Conservation (phyloP, 2,329 filamentous ascomycete genomes). For the Penicillium decumbens region DNA sequence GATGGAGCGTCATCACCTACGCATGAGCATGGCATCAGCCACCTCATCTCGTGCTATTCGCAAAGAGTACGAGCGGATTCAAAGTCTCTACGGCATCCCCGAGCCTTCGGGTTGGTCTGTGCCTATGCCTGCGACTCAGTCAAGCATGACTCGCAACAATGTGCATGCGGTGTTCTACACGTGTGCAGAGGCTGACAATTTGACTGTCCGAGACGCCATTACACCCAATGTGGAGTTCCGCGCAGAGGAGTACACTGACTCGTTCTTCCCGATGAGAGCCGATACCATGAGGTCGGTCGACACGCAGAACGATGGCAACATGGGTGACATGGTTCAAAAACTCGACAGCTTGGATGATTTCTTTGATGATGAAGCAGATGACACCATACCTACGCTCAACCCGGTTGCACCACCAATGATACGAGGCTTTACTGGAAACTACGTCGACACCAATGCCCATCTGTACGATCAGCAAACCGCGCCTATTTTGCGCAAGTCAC, state of each 20-base stretch:
- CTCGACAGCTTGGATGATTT: constrained; percentile 77
- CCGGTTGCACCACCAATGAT: constrained; percentile 36
- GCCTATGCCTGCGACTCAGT: constrained; percentile 84
- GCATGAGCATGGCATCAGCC: constrained; percentile 92
- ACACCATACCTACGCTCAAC: constrained; percentile 54
- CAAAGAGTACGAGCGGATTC: constrained; percentile 91
- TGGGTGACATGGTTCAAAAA: constrained; percentile 76
- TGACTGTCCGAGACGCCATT: constrained; percentile 57
- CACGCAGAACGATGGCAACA: constrained; percentile 54
- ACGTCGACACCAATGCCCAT: constrained; percentile 69
- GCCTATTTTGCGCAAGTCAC: constrained; percentile 80
- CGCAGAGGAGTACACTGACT: constrained; percentile 74
- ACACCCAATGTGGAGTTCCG: constrained; percentile 92
- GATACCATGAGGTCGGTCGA: constrained; percentile 94
- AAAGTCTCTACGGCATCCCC: constrained; percentile 93
- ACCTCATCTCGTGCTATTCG: constrained; percentile 77
- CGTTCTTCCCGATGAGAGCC: constrained; percentile 74
- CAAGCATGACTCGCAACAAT: constrained; percentile 78
- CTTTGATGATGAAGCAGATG: constrained; percentile 61
- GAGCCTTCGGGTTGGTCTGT: constrained; percentile 96
- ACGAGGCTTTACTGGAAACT: constrained; percentile 55
- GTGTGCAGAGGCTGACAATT: constrained; percentile 64
- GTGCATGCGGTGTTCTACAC: constrained; percentile 96
- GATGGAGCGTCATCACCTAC: constrained; percentile 87
- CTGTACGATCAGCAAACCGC: constrained; percentile 91